Conservation (phyloP, 345 rosid species). For the Eucalyptus victrix region DNA sequence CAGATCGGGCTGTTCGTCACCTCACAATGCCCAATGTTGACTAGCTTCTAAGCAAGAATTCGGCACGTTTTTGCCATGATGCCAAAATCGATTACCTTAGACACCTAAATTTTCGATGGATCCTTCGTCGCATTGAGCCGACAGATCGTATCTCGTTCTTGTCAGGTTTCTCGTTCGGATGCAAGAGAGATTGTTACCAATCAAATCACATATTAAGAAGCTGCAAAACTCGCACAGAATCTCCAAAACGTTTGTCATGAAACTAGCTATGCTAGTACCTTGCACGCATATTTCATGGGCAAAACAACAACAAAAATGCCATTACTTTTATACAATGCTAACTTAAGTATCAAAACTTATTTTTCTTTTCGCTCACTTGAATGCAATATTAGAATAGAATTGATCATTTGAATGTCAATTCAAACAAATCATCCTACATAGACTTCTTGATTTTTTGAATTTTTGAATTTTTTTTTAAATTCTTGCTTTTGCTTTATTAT, state of each 20-base stretch:
- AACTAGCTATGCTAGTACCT: background rate
- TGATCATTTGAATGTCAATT: too few relatives aligned
- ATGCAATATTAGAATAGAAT: too few relatives aligned
- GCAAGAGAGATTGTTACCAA: background rate
- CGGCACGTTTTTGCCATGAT: background rate
- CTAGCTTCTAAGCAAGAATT: background rate
- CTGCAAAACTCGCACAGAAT: background rate
- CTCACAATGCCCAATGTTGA: background rate
- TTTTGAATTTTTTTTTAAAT: too few relatives aligned
- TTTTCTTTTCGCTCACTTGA: too few relatives aligned
- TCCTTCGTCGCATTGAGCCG: background rate
- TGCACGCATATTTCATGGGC: background rate
- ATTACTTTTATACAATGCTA: accelerated
- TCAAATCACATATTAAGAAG: background rate
- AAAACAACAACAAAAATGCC: too few relatives aligned
- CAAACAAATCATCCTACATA: accelerated
- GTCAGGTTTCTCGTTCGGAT: background rate
- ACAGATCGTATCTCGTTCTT: background rate
- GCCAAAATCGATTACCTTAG: background rate
- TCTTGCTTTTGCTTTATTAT: too few relatives aligned
- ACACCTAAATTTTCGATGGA: background rate
- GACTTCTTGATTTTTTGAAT: too few relatives aligned
- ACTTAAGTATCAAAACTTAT: too few relatives aligned
- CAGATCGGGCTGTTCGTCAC: background rate
- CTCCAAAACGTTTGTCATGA: background rate